Percentiles rank a stretch among this genome's conserved stretches.
Evolutionary conservation across 2,329 filamentous ascomycete species (phyloP).

Genomic region (Hymenoscyphus repandus): DNA sequence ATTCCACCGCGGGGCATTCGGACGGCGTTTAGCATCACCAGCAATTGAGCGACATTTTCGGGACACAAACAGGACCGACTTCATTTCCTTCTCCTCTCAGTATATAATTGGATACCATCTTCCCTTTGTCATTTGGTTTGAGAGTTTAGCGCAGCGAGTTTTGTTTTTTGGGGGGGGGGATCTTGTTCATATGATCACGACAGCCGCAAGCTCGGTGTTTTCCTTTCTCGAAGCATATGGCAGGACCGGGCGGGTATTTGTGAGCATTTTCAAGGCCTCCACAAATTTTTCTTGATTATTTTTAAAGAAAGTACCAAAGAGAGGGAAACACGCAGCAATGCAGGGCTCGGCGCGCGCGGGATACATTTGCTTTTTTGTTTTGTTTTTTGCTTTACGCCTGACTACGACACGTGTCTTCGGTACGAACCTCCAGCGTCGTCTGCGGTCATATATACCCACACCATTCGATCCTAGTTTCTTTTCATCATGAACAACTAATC

Average conservation of each 20-base stretch:
- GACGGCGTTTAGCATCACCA: conserved; percentile 25
- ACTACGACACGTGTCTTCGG: conserved; percentile 16
- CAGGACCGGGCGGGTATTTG: conserved; percentile 29
- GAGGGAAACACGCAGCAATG: conserved; percentile 62
- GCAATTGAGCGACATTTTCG: conserved; percentile 29
- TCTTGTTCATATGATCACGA: conserved; percentile 36
- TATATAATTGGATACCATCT: conserved; percentile 31
- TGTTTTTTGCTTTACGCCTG: conserved; percentile 25
- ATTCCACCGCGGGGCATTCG: conserved; percentile 18
- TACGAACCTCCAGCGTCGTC: conserved; percentile 24
- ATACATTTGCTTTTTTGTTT: conserved; percentile 29
- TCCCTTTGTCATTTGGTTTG: conserved; percentile 34
- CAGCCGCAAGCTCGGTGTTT: conserved; percentile 31
- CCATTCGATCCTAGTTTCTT: background rate
- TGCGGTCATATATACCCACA: conserved; percentile 21
- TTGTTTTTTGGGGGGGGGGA: conserved; percentile 39
- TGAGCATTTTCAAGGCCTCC: conserved; percentile 36
- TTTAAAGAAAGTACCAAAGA: conserved; percentile 29
- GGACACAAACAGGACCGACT: conserved; percentile 22
- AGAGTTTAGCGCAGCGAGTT: conserved; percentile 49
- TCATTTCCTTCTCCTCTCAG: conserved; percentile 20
- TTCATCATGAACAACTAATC: conserved; percentile 23
- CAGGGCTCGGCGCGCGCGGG: conserved; percentile 43
- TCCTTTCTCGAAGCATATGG: conserved; percentile 27
- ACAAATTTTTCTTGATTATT: conserved; percentile 11